These are phyloP conservation scores for Trichocladium uniseriatum DNA, from an alignment of 495 filamentous ascomycete species.

Conservation along the genomic window DNA sequence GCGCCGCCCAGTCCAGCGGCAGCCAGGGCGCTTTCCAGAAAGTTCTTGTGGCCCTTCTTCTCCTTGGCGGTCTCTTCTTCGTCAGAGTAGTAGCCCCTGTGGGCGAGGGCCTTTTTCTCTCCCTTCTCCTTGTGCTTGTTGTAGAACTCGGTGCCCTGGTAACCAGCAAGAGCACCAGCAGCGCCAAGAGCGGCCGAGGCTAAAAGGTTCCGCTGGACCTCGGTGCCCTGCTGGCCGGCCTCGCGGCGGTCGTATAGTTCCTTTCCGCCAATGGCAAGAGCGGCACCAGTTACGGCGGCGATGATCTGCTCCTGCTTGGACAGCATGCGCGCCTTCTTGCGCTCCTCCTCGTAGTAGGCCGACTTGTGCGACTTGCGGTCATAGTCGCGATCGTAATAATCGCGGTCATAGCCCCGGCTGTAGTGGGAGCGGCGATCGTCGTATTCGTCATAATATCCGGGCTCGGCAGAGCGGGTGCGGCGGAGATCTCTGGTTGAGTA, in stretches of 20 bases:
- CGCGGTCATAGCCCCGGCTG: conserved; percentile 32
- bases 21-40: conserved; percentile 60
- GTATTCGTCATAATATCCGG: conserved; percentile 36
- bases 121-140: conserved; percentile 42
- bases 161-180: conserved; percentile 46
- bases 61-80: conserved; percentile 43
- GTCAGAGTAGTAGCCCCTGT: conserved; percentile 43
- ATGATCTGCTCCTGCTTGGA: conserved; percentile 51
- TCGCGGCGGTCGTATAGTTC: conserved; percentile 48
- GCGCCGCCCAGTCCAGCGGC: conserved; percentile 59
- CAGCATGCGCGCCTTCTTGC: conserved; percentile 39
- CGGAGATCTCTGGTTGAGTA: conserved; percentile 42
- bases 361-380: conserved; percentile 35
- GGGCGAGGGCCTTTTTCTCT: conserved; percentile 37
- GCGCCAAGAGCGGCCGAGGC: conserved; percentile 46
- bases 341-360: conserved; percentile 38
- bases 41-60: conserved; percentile 54
- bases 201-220: conserved; percentile 42
- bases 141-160: conserved; percentile 45
- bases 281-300: conserved; percentile 44
- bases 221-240: conserved; percentile 34
- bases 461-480: conserved; percentile 43
- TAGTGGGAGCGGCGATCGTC: conserved; percentile 33
- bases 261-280: conserved; percentile 45
- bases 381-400: conserved; percentile 35